These are phyloP conservation scores for Rhizoctonia solani DNA, from an alignment of 1,284 basidiomycete species.

Conservation along the genomic window DNA sequence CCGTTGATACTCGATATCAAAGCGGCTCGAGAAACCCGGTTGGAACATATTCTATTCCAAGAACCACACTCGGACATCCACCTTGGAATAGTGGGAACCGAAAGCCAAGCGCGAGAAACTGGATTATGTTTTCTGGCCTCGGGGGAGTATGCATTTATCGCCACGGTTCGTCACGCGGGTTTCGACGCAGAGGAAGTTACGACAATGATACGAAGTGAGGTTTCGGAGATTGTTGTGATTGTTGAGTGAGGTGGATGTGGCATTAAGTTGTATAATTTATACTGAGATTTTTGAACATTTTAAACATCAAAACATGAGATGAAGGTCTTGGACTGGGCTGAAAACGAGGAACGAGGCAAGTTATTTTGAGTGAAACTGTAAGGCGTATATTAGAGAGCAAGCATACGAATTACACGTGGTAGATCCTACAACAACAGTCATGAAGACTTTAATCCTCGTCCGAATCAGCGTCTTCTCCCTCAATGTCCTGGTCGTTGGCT, in stretches of 20 bases:
- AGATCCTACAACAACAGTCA: not conserved
- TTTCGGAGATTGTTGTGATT: conserved; percentile 8
- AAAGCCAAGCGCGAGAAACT: not conserved
- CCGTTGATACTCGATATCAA: conserved; percentile 14
- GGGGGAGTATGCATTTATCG: conserved; percentile 13
- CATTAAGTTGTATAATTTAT: not conserved
- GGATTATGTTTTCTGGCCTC: conserved; percentile 26
- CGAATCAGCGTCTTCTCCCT: conserved; percentile 33
- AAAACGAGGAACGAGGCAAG: not conserved
- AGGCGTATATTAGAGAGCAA: not conserved
- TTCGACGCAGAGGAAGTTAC: conserved; percentile 5
- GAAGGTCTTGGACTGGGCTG: not conserved
- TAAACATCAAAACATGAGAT: not conserved
- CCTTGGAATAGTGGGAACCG: not conserved
- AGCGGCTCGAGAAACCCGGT: conserved; percentile 9
- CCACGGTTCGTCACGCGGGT: conserved; percentile 18
- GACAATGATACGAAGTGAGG: conserved; percentile 6
- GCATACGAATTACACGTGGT: not conserved
- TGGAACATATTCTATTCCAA: conserved; percentile 25
- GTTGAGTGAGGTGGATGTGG: conserved; percentile 4
- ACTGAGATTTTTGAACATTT: not conserved
- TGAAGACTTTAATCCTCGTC: conserved; percentile 35
- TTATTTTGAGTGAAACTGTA: not conserved
- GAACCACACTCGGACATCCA: conserved; percentile 26
- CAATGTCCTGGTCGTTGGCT: conserved; percentile 35